Conservation (phyloP, 2,329 filamentous ascomycete species). For the Penicillium sp. region DNA sequence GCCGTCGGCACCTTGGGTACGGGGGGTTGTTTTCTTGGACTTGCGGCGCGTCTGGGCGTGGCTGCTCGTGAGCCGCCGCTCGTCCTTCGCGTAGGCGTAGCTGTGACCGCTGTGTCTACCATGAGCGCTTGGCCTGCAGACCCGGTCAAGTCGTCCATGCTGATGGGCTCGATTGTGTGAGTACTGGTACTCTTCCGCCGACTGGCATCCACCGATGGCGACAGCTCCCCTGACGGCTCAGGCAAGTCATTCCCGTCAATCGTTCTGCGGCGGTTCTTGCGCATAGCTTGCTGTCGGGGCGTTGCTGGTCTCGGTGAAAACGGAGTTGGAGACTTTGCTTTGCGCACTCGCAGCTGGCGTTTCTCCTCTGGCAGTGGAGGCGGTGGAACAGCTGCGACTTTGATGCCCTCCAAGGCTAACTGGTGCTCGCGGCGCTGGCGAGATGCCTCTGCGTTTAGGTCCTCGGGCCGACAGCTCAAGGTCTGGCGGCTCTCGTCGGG, state of each 20-base stretch:
- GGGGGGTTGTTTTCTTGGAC: constrained; percentile 43
- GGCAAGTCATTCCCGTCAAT: constrained; percentile 56
- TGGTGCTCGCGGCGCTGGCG: constrained; percentile 66
- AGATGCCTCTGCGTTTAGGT: constrained; percentile 71
- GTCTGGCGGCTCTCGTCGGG: constrained; percentile 72
- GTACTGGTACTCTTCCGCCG: constrained; percentile 32
- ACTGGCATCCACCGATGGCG: constrained; percentile 25
- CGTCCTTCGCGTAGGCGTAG: constrained; percentile 55
- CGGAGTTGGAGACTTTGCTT: constrained; percentile 49
- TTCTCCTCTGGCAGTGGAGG: constrained; percentile 47
- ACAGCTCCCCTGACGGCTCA: constrained; percentile 30
- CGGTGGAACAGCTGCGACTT: constrained; percentile 26
- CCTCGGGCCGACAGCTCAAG: constrained; percentile 73
- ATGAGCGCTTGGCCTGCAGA: not conserved
- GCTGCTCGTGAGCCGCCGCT: constrained; percentile 54
- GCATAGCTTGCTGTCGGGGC: constrained; percentile 53
- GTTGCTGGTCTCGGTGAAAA: constrained; percentile 58
- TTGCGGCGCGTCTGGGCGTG: constrained; percentile 38
- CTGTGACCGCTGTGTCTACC: constrained; percentile 12
- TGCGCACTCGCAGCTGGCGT: constrained; percentile 73
- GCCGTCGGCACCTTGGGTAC: constrained; percentile 46
- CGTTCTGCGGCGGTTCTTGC: constrained; percentile 61
- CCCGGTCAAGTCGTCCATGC: constrained; percentile 7
- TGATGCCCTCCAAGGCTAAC: constrained; percentile 50
- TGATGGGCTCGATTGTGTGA: constrained; percentile 15